Conservation (phyloP, 768 basidiomycete species). For the Suillus clintonianus region DNA sequence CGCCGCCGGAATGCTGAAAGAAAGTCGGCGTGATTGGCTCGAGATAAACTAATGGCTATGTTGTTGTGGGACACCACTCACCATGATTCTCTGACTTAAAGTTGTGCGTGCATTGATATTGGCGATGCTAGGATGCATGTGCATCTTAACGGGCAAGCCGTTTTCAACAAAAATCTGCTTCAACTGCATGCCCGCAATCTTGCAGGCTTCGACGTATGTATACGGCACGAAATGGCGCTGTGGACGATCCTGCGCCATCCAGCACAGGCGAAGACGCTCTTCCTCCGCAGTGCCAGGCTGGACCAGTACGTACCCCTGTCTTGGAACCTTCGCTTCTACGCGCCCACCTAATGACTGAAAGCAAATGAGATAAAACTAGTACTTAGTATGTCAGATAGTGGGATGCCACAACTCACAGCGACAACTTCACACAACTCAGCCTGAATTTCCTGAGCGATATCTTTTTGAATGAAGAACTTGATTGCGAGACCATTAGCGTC, state of each 20-base stretch:
- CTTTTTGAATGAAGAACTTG: conserved; percentile 87
- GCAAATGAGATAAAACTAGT: conserved; percentile 5
- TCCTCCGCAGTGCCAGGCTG: conserved; percentile 71
- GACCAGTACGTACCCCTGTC: conserved; percentile 73
- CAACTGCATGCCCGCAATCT: conserved; percentile 69
- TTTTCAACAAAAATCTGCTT: conserved; percentile 77
- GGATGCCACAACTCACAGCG: conserved; percentile 43
- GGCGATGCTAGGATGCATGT: conserved; percentile 79
- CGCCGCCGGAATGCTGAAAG: conserved; percentile 75
- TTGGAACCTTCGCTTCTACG: conserved; percentile 76
- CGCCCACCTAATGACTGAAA: conserved; percentile 70
- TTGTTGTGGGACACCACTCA: conserved; percentile 29
- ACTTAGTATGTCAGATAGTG: neutral
- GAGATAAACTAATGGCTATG: conserved; percentile 1
- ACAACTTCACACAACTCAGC: conserved; percentile 76
- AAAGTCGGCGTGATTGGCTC: neutral
- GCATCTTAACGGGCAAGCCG: conserved; percentile 67
- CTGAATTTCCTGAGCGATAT: conserved; percentile 66
- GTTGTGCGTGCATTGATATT: conserved; percentile 72
- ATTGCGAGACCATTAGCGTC: conserved; percentile 64
- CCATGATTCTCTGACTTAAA: conserved; percentile 72
- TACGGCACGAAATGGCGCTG: conserved; percentile 79
- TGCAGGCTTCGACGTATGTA: conserved; percentile 84
- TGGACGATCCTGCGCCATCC: conserved; percentile 68
- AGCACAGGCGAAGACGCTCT: conserved; percentile 74